phyloP scores from a whole-genome alignment of 2,329 filamentous ascomycete species.

The Fusarium nygamai region DNA sequence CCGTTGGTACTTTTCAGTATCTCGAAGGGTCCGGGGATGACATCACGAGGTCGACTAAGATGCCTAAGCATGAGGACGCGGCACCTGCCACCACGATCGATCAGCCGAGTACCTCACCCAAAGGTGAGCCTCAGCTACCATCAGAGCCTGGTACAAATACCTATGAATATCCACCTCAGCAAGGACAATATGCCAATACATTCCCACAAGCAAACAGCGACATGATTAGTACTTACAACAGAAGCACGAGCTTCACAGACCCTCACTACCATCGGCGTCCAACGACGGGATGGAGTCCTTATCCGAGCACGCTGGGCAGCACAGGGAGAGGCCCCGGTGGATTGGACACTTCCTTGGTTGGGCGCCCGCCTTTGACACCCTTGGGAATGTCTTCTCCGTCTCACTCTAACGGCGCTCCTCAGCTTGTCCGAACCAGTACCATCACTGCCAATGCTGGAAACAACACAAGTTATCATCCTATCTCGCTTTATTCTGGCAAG shows the following conservation, averaged over 20 bases:
- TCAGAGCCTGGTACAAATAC: conserved; percentile 55
- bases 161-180: conserved; percentile 58
- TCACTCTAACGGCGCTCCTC: conserved; percentile 50
- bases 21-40: conserved; percentile 60
- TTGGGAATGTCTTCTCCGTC: conserved; percentile 58
- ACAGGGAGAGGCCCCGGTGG: conserved; percentile 56
- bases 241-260: conserved; percentile 62
- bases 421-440: conserved; percentile 67
- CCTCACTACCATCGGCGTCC: conserved; percentile 56
- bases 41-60: conserved; percentile 52
- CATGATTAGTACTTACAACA: conserved; percentile 64
- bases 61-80: conserved; percentile 50
- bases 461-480: conserved; percentile 73
- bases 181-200: conserved; percentile 50
- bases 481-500: conserved; percentile 84
- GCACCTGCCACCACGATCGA: conserved; percentile 50
- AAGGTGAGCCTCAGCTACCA: conserved; percentile 52
- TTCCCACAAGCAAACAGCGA: conserved; percentile 57
- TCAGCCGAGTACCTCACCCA: conserved; percentile 54
- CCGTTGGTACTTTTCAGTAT: conserved; percentile 59
- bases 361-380: conserved; percentile 58
- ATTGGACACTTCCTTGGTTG: conserved; percentile 55
- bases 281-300: conserved; percentile 54
- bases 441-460: conserved; percentile 52
- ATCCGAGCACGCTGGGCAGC: conserved; percentile 53